Percentiles rank a stretch among this genome's conserved stretches.
phyloP scores from a whole-genome alignment of 306 rosid genomes.

The Prunus dulcis region DNA sequence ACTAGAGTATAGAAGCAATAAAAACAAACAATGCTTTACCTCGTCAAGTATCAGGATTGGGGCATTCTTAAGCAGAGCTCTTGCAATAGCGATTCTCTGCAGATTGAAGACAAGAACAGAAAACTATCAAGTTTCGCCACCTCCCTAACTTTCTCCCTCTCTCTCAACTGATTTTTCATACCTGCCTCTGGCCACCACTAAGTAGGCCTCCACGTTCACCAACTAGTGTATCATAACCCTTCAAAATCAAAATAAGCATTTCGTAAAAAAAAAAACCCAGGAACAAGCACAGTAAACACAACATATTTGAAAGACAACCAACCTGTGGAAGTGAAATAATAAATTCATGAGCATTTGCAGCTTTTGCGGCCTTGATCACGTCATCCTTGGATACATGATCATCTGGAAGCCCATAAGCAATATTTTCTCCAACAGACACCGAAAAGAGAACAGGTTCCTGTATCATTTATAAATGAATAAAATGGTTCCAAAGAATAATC shows the following conservation, averaged over 20 bases:
- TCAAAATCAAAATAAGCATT: conserved; percentile 9
- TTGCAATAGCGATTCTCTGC: conserved; percentile 91
- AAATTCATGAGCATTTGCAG: conserved; percentile 97
- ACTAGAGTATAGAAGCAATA: conserved; percentile 6
- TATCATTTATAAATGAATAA: conserved; percentile 17
- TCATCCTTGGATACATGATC: conserved; percentile 82
- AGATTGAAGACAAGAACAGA: conserved; percentile 20
- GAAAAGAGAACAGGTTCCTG: conserved; percentile 97
- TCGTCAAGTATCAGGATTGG: conserved; percentile 91
- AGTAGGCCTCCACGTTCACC: conserved; percentile 97
- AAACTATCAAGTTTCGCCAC: conserved; percentile 22
- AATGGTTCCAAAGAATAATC: background rate
- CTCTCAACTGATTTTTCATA: conserved; percentile 21
- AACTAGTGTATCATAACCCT: conserved; percentile 93
- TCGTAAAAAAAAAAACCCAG: background rate
- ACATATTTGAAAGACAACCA: conserved; percentile 15
- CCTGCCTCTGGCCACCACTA: conserved; percentile 98
- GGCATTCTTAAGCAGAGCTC: conserved; percentile 85
- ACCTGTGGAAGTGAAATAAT: conserved; percentile 95
- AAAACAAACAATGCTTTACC: conserved; percentile 35
- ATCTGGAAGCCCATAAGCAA: conserved; percentile 97
- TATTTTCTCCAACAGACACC: conserved; percentile 93
- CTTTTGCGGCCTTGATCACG: conserved; percentile 92
- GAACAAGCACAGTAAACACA: conserved; percentile 7
- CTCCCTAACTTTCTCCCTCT: background rate